Evolutionary conservation across 2,329 filamentous ascomycete genomes (phyloP).

Genomic region (Penicillium thymicola): DNA sequence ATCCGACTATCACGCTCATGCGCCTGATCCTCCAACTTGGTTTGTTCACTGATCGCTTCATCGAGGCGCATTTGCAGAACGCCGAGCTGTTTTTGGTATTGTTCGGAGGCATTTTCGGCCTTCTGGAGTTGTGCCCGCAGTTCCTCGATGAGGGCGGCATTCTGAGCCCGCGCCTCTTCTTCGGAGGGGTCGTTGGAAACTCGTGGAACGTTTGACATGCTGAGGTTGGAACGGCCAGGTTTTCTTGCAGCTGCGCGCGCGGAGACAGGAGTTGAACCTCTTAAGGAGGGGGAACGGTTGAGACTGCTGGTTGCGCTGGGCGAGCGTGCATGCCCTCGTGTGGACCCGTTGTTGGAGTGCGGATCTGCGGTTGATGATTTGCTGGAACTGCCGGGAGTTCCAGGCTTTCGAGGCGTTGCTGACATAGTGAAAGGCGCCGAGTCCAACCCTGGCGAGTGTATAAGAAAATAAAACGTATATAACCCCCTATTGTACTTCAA

Average conservation of each 20-base stretch:
- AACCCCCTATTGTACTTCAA: neutral
- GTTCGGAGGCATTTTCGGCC: conserved; percentile 73
- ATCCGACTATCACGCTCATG: conserved; percentile 84
- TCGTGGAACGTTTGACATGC: conserved; percentile 45
- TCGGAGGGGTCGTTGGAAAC: conserved; percentile 53
- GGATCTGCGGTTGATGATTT: conserved; percentile 32
- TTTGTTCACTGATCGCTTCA: conserved; percentile 77
- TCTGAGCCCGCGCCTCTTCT: conserved; percentile 74
- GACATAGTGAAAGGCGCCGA: conserved; percentile 37
- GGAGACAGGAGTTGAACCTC: conserved; percentile 58
- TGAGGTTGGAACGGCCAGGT: conserved; percentile 45
- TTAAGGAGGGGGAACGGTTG: conserved; percentile 63
- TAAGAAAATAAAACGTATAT: conserved; percentile 11
- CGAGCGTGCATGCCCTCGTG: conserved; percentile 46
- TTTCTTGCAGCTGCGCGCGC: conserved; percentile 68
- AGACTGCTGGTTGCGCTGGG: conserved; percentile 49
- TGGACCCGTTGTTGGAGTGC: conserved; percentile 33
- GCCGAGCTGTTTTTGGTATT: conserved; percentile 78
- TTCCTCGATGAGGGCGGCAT: conserved; percentile 75
- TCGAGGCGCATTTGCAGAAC: conserved; percentile 83
- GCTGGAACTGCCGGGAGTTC: conserved; percentile 32
- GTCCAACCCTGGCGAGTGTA: conserved; percentile 13
- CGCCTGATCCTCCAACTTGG: conserved; percentile 78
- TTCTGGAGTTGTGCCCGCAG: conserved; percentile 77
- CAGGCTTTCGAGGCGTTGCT: conserved; percentile 44